Base-by-base conservation (phyloP, 192 early-diverging fungal genomes). In the Helicostylum pulchrum region DNA sequence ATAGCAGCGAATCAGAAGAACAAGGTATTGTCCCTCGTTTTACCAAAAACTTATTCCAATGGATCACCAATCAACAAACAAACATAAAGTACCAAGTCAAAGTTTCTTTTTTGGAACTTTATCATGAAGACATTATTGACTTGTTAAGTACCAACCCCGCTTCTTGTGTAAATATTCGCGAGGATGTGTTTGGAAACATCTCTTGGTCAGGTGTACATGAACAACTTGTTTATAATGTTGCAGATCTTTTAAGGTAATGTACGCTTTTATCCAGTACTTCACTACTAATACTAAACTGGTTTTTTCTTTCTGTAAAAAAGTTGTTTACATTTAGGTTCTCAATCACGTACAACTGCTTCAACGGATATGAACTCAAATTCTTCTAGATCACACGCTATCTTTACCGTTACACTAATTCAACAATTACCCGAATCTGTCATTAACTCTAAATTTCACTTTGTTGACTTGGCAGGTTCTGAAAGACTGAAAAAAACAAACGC, bases 301-400 rank as follows among this genome's bases (percentile, higher is more conserved):
- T 53, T 53, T 53, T 12, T n/a, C n/a, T n/a, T n/a, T n/a, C n/a
- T n/a, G n/a, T n/a, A n/a, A 30, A 17, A 15, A 0, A 85, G 83
- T 15, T 75, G 78, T 60, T 53, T 85, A 44, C 71, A 77, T 71
- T 78, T 78, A 62, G 83, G 83, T 63, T 79, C 83, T n/a, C 19
- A 78, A 45, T 74, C 72, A 66, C 70, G 83, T 65, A 82, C 83
- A 21, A 98, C 96, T 1, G 92, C 90, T 26, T 88, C 93, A 31
- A 99, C 97, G 12, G 92, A 94, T 50, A 97, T 97, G 96, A 99
- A 99, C 78, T 82, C 85, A n/a, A 83, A 89, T 6, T 96, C 94
- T 4, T 96, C 94, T 45, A 83, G 96, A 53, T 96, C 94, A 23
- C 97, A 99, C 77, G 97, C 96, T 52, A 98, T 99, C 48, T 98